Evolutionary conservation across 2,329 filamentous ascomycete species (phyloP).

Genomic region (Monosporascus ibericus): DNA sequence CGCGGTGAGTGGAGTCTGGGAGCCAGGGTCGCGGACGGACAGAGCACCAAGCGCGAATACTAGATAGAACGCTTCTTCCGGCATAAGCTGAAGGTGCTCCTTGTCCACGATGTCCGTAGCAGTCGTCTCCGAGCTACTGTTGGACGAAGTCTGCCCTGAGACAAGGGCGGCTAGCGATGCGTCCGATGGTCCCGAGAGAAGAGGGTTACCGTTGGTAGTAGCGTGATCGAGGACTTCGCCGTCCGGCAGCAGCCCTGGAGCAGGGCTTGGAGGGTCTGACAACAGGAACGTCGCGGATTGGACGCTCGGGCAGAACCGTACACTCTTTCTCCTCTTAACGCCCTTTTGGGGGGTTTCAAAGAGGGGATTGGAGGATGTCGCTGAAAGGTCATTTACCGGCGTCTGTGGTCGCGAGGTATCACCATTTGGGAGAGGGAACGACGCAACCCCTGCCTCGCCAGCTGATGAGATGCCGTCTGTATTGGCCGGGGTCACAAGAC

Average conservation of each 20-base stretch:
- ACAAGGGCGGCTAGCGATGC: conserved; percentile 8
- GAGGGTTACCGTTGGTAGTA: conserved; percentile 8
- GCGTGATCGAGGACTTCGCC: conserved; percentile 11
- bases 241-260: conserved; percentile 20
- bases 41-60: conserved; percentile 74
- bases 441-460: neutral
- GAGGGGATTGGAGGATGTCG: neutral
- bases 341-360: conserved; percentile 7
- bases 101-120: conserved; percentile 36
- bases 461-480: neutral
- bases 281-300: conserved; percentile 56
- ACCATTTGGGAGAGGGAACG: neutral
- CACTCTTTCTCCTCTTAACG: conserved; percentile 52
- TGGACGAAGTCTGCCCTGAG: conserved; percentile 3
- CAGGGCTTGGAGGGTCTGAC: conserved; percentile 46
- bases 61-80: conserved; percentile 90
- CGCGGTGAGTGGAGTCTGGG: conserved; percentile 40
- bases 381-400: conserved; percentile 1
- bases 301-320: conserved; percentile 63
- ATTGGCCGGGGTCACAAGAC: conserved; percentile 2
- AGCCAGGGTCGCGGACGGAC: conserved; percentile 48
- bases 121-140: neutral
- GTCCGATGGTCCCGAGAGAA: conserved; percentile 7
- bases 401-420: conserved; percentile 1
- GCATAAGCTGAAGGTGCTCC: conserved; percentile 88